Conservation (phyloP, 345 rosid species). For the Salix caprea region DNA sequence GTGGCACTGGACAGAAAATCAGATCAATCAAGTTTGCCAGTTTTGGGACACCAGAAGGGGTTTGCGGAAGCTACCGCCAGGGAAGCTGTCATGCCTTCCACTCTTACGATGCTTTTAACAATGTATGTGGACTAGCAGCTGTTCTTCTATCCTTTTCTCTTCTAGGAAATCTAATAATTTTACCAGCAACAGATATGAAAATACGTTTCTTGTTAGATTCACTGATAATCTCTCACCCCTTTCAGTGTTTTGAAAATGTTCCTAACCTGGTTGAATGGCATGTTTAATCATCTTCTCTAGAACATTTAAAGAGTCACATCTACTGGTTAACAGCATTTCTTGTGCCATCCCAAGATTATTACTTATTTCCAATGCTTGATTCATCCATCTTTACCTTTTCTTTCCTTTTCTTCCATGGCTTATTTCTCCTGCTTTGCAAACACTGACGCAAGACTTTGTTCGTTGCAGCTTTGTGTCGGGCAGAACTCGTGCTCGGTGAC, state of each 20-base stretch:
- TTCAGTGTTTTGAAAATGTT: not conserved
- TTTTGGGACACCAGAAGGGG: slow-evolving; percentile 89
- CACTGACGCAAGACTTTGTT: slow-evolving; percentile 8
- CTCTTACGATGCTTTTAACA: slow-evolving; percentile 92
- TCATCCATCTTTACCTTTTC: not conserved
- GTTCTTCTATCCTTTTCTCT: not conserved
- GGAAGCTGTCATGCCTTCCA: slow-evolving; percentile 92
- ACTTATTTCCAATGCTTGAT: not conserved
- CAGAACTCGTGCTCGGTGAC: slow-evolving; percentile 86
- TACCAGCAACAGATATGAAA: not conserved
- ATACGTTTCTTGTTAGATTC: not conserved
- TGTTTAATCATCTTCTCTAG: not conserved
- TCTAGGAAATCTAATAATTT: not conserved
- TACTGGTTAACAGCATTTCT: not conserved
- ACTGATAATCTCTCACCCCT: not conserved
- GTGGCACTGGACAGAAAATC: slow-evolving; percentile 82
- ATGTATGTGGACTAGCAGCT: slow-evolving; percentile 37
- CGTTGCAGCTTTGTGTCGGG: slow-evolving; percentile 81
- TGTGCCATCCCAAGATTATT: not conserved
- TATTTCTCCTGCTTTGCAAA: not conserved
- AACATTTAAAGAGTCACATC: not conserved
- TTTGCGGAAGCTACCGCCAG: slow-evolving; percentile 75
- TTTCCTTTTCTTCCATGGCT: not conserved
- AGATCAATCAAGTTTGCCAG: slow-evolving; percentile 83
- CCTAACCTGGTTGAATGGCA: not conserved